Conservation (phyloP, 495 filamentous ascomycete genomes). For the Glutinoglossum americanum region DNA sequence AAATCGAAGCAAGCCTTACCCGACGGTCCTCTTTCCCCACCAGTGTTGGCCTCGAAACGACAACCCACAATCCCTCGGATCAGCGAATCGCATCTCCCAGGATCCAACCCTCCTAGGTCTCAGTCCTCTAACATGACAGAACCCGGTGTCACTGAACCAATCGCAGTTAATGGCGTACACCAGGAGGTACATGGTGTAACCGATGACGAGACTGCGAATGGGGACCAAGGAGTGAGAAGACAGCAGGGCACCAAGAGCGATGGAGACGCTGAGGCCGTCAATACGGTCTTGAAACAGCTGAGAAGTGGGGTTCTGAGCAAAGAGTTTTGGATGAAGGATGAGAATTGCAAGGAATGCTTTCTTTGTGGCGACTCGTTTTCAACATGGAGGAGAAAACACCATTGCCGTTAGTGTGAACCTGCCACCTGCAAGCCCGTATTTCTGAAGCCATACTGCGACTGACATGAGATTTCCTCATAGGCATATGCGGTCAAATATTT, state of each 20-base stretch:
- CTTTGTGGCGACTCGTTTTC: slow-evolving; percentile 74
- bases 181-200: background rate
- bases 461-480: slow-evolving; percentile 9
- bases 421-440: background rate
- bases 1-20: background rate
- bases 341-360: slow-evolving; percentile 95
- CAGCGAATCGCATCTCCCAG: slow-evolving; percentile 27
- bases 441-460: background rate
- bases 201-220: background rate
- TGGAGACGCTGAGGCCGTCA: background rate
- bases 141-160: background rate
- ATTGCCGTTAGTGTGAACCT: slow-evolving; percentile 44
- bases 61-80: slow-evolving; percentile 20
- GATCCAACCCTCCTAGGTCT: slow-evolving; percentile 10
- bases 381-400: slow-evolving; percentile 88
- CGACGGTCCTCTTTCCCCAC: background rate
- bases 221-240: background rate
- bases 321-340: slow-evolving; percentile 98
- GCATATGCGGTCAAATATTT: slow-evolving; percentile 80
- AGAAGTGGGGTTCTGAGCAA: slow-evolving; percentile 43
- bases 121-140: background rate
- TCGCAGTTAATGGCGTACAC: background rate
- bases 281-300: background rate
- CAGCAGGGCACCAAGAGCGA: background rate
- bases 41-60: background rate